Base-by-base conservation (phyloP, 768 basidiomycete species). In the Lepiota brunneoincarnata region DNA sequence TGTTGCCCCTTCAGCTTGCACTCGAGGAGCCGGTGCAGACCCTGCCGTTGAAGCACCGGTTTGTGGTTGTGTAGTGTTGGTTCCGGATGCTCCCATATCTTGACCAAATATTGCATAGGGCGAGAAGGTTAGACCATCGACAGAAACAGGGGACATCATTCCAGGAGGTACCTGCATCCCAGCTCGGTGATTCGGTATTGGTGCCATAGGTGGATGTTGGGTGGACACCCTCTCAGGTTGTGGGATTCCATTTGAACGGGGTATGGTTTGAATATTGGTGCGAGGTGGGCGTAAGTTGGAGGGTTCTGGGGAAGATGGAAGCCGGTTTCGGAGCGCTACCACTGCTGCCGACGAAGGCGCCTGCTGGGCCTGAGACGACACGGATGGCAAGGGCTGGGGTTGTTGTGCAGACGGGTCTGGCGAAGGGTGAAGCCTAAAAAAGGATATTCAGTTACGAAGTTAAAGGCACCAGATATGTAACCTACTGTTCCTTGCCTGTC, bases 401-500 rank as follows among this genome's bases (percentile, higher is more conserved):
- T 42, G 55, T 28, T 43, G 55, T 26, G 15, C 42, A 20, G 55
- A 18, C 14, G 47, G 23, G 14, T 49, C 47, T 10, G 39, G 24
- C 20, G 17, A 6, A 28, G 49, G n/a, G 21, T 56, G 43, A 31
- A 39, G n/a, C 20, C 48, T 56, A 39, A 7, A 15, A 36, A 12
- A 57, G 14, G 12, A 38, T n/a, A 37, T 5, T 38, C 17, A 40
- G 49, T 14, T 42, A 23, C 40, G 43, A 36, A 3, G 20, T 17
- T 26, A 10, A 21, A 28, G 18, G 18, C 10, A 5, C 21, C 14
- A 34, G 17, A 34, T 21, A 26, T 21, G 42, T n/a, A 10, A 36
- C 38, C 34, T 69, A 93, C 90, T 74, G 69, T 69, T 93, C 89
- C 15, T 73, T 76, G 20, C 90, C 91, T 17, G 80, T 84, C 17